Evolutionary conservation across 2,329 filamentous ascomycete species (phyloP), one percentile per base, ranked within the genome.

Genomic region (Colletotrichum cordylinicola): DNA sequence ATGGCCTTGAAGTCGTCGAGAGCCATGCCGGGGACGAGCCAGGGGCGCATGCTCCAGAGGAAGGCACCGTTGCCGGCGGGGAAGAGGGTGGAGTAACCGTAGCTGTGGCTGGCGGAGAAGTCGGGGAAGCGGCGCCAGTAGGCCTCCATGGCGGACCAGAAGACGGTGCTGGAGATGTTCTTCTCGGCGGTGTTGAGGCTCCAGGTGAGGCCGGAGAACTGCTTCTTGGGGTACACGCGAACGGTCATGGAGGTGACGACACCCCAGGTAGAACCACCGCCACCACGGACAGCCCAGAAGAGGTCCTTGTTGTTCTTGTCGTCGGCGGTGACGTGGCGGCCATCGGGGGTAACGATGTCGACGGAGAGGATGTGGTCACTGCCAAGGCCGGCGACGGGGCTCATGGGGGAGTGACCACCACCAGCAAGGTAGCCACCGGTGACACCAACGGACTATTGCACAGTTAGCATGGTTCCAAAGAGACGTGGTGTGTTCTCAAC

Each of bases 291-390:
- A 6, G 88, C 88, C 85, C 88, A 89, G 82, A 87, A 90, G 1
- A 90, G 81, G 33, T 90, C 88, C 1, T 82, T 68, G 77, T 90
- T 83, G n/a, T 83, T 79, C 18, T 80, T 83, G 39, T 85, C 80
- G 72, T 85, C 85, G n/a, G 82, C 85, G 66, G 84, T 84, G 52
- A 88, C 78, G 58, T 87, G 84, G 7, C 82, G 78, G 4, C 88
- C 88, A 39, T 86, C 84, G 1, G 87, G 82, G 4, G 86, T 86
- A 21, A 90, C 85, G 31, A 90, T 84, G 70, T 89, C 85, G 77
- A 88, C 85, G n/a, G 85, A 84, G 21, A 90, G 81, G n/a, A 88
- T 85, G 79, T 89, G 87, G 79, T 91, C 89, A 33, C 87, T 86
- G 7, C 79, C 71, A 15, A 88, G 82, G 56, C 88, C 82, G 74